A percentile compares a stretch with the other conserved stretches of the same genome.
These are phyloP conservation scores for Phytophthora macrochlamydospora DNA, from an alignment of 352 stramenopile genomes.

Conservation along the genomic window DNA sequence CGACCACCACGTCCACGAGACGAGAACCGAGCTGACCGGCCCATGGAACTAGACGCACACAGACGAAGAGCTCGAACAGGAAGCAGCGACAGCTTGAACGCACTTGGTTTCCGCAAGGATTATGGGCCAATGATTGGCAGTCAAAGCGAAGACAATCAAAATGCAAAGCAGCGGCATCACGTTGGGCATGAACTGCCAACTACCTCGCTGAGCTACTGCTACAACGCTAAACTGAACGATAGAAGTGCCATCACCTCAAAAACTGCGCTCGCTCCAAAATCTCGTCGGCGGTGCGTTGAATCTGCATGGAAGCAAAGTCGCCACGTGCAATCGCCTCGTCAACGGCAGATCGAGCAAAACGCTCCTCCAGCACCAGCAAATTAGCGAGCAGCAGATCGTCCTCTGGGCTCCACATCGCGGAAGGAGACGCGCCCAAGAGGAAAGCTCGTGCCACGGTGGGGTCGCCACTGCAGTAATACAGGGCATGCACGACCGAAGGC, in stretches of 20 bases:
- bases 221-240: too few relatives aligned
- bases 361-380: conserved; percentile 20
- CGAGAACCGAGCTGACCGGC: conserved; percentile 30
- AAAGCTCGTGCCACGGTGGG: conserved; percentile 35
- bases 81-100: conserved; percentile 13
- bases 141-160: too few relatives aligned
- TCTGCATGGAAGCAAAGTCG: conserved; percentile 47
- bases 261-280: conserved; percentile 63
- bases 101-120: background rate
- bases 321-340: conserved; percentile 33
- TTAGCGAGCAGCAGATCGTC: conserved; percentile 56
- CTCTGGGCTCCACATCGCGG: conserved; percentile 48
- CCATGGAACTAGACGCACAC: conserved; percentile 19
- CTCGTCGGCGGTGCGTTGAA: conserved; percentile 35
- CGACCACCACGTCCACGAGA: conserved; percentile 27
- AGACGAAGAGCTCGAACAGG: conserved; percentile 16
- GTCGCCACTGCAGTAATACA: conserved; percentile 51
- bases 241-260: conserved; percentile 48
- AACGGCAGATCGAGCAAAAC: conserved; percentile 21
- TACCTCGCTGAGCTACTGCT: too few relatives aligned
- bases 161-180: too few relatives aligned
- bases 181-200: too few relatives aligned
- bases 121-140: too few relatives aligned
- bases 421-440: conserved; percentile 34
- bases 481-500: conserved; percentile 35